Evolutionary conservation across 1,139 yeast species (phyloP).

Genomic region (Sporopachydermia cereana): DNA sequence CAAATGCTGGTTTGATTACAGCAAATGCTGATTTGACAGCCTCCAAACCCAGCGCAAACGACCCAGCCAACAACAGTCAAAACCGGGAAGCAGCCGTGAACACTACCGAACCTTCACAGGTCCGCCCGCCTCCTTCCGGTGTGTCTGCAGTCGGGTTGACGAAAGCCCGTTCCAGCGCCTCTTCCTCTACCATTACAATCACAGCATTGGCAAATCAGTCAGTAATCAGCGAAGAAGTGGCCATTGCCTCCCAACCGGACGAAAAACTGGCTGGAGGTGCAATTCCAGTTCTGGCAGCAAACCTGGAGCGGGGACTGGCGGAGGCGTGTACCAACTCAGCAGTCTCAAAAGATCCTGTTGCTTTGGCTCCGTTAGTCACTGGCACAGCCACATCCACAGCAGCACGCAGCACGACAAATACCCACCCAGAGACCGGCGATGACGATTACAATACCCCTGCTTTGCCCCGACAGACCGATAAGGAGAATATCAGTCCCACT

Average conservation of each 20-base stretch:
- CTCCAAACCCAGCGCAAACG: not conserved
- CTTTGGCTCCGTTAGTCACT: too few relatives aligned
- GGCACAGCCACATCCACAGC: too few relatives aligned
- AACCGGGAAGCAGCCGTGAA: not conserved
- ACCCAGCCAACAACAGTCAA: not conserved
- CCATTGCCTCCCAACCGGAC: not conserved
- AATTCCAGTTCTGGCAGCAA: too few relatives aligned
- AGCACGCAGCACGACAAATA: too few relatives aligned
- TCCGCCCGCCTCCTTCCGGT: not conserved
- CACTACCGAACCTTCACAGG: not conserved
- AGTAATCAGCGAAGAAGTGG: not conserved
- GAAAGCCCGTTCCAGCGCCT: not conserved
- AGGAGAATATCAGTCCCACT: too few relatives aligned
- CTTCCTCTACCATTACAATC: slow-evolving; percentile 1
- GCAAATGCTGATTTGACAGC: not conserved
- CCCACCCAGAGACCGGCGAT: too few relatives aligned
- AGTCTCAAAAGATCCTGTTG: too few relatives aligned
- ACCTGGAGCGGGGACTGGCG: too few relatives aligned
- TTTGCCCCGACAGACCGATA: too few relatives aligned
- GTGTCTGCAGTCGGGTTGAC: not conserved
- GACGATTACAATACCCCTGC: too few relatives aligned
- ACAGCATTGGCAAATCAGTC: slow-evolving; percentile 1
- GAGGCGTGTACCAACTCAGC: too few relatives aligned
- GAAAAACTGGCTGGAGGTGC: not conserved
- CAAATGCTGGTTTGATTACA: not conserved